These are phyloP conservation scores for Vitis cinerea DNA, from an alignment of 164 flowering plant species.

Conservation along the genomic window DNA sequence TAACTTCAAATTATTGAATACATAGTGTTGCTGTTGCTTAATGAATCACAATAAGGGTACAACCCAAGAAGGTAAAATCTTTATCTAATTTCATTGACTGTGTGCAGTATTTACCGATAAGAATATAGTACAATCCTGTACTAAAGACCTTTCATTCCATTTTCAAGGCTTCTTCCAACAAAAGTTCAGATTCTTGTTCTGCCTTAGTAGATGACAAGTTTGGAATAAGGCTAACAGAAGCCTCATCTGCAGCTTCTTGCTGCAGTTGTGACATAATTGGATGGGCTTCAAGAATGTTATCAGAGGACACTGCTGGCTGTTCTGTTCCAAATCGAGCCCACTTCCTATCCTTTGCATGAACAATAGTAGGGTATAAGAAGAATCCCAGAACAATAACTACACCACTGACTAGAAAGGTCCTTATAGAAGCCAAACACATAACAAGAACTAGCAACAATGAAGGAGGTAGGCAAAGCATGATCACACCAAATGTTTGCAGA, in stretches of 20 bases:
- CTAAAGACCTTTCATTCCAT: constrained; percentile 18
- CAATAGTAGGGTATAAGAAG: constrained; percentile 44
- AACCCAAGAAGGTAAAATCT: no score
- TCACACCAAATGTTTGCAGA: constrained; percentile 56
- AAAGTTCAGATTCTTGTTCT: constrained; percentile 21
- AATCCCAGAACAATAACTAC: constrained; percentile 53
- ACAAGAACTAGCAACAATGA: constrained; percentile 68
- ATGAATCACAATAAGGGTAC: no score
- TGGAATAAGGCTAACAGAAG: constrained; percentile 48
- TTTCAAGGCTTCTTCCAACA: constrained; percentile 23
- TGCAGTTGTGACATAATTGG: constrained; percentile 20
- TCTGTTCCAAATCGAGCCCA: constrained; percentile 41
- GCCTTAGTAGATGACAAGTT: constrained; percentile 20
- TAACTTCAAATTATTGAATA: no score
- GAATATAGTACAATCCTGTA: background rate
- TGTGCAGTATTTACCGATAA: background rate
- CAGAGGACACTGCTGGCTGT: constrained; percentile 14
- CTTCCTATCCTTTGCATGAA: constrained; percentile 38
- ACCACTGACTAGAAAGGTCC: constrained; percentile 59
- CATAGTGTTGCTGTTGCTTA: no score
- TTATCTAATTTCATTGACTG: background rate
- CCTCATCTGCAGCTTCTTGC: constrained; percentile 42
- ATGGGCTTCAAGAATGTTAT: constrained; percentile 22
- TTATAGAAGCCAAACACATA: constrained; percentile 75
- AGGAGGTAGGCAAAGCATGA: constrained; percentile 79